Evolutionary conservation across 495 filamentous ascomycete genomes (phyloP).

Genomic region (Penicillium waksmanii): DNA sequence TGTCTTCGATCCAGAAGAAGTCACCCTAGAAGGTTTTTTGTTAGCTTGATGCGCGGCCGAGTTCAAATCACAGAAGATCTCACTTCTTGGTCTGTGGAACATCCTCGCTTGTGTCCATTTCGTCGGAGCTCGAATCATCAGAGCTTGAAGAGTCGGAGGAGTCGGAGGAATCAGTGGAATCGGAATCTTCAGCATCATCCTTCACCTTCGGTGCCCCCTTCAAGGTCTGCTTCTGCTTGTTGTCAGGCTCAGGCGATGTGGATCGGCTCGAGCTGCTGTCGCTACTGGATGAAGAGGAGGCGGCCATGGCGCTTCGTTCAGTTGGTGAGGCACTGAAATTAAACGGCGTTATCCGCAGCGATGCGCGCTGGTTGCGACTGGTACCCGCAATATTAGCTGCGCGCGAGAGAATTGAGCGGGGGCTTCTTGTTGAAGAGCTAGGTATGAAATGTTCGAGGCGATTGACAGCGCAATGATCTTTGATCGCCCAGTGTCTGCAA

Average conservation of each 20-base stretch:
- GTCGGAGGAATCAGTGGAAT: constrained; percentile 25
- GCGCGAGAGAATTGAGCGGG: neutral
- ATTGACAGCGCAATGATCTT: constrained; percentile 8
- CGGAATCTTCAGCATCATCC: constrained; percentile 30
- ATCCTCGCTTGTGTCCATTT: constrained; percentile 38
- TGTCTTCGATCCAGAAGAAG: constrained; percentile 30
- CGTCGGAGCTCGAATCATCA: constrained; percentile 35
- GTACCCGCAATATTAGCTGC: neutral
- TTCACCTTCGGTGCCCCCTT: constrained; percentile 36
- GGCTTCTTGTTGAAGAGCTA: neutral
- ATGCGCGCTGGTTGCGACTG: constrained; percentile 3
- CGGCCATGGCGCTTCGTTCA: constrained; percentile 34
- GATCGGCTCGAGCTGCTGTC: constrained; percentile 39
- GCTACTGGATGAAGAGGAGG: constrained; percentile 28
- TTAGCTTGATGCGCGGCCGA: neutral
- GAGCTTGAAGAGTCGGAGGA: constrained; percentile 22
- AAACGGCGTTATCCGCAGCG: constrained; percentile 5
- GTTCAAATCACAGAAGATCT: constrained; percentile 9
- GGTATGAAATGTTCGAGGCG: neutral
- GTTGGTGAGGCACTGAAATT: neutral
- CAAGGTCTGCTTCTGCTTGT: constrained; percentile 29
- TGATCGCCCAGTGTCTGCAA: constrained; percentile 10
- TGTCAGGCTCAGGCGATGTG: constrained; percentile 33
- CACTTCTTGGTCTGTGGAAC: constrained; percentile 31
- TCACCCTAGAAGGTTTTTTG: constrained; percentile 12